Conservation (phyloP, 148 eudicot genomes). For the Spergularia bocconei region DNA sequence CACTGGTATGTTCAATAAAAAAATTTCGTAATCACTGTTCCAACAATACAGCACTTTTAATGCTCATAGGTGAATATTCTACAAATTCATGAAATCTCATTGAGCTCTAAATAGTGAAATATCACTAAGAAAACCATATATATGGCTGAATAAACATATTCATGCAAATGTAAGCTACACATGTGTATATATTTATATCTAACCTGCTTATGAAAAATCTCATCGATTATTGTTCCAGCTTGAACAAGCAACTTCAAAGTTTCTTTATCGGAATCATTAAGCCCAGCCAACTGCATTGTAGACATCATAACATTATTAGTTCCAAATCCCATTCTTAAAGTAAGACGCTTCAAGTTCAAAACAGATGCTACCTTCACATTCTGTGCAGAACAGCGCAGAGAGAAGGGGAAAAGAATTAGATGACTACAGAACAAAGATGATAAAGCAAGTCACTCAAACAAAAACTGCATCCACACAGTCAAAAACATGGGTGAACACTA, state of each 20-base stretch:
- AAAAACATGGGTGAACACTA: not conserved
- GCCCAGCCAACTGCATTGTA: slow-evolving; percentile 59
- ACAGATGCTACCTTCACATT: not conserved
- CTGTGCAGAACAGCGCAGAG: not conserved
- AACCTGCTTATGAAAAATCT: slow-evolving; percentile 83
- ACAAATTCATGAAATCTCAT: not conserved
- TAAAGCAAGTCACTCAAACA: not conserved
- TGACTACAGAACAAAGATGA: not conserved
- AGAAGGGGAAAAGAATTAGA: too few species aligned
- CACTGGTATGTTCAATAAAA: not conserved
- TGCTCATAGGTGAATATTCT: not conserved
- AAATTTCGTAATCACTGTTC: not conserved
- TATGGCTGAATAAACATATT: not conserved
- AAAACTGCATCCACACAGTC: not conserved
- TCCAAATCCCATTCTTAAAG: not conserved
- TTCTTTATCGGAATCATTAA: slow-evolving; percentile 63
- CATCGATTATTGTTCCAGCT: slow-evolving; percentile 77
- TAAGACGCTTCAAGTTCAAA: not conserved
- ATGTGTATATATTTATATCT: not conserved
- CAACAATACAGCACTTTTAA: too few species aligned
- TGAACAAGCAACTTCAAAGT: slow-evolving; percentile 61
- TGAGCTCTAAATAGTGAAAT: not conserved
- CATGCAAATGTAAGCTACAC: slow-evolving; percentile 13
- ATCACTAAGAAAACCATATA: not conserved
- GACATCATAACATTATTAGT: not conserved